A percentile compares a stretch with the other conserved stretches of the same genome.
phyloP scores from a whole-genome alignment of 2,329 filamentous ascomycete genomes.

The Colletotrichum tofieldiae region DNA sequence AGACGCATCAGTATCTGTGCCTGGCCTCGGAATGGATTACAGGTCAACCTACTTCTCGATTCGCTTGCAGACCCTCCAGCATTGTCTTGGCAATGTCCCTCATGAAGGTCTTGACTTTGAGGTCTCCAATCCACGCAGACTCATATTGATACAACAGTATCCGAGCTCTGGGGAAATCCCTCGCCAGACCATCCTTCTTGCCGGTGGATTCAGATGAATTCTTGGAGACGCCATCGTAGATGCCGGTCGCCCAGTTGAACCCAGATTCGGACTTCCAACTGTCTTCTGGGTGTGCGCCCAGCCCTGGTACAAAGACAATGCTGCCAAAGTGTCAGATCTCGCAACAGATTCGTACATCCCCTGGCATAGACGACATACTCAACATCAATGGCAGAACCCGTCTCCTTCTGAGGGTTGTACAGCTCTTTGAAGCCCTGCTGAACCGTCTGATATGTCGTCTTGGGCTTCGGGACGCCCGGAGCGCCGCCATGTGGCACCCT shows the following conservation, averaged over 20 bases:
- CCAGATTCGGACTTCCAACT: slow-evolving; percentile 57
- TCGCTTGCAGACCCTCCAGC: slow-evolving; percentile 52
- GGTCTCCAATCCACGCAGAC: slow-evolving; percentile 57
- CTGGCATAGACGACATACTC: slow-evolving; percentile 49
- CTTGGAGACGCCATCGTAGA: slow-evolving; percentile 52
- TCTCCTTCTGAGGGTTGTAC: slow-evolving; percentile 50
- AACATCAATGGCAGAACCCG: slow-evolving; percentile 52
- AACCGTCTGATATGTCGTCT: slow-evolving; percentile 54
- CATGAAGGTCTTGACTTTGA: slow-evolving; percentile 61
- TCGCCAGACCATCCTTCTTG: slow-evolving; percentile 52
- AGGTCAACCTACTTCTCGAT: slow-evolving; percentile 52
- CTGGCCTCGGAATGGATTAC: accelerated
- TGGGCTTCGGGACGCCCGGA: slow-evolving; percentile 44
- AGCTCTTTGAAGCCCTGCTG: slow-evolving; percentile 58
- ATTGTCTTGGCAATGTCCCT: slow-evolving; percentile 56
- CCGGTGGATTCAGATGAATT: slow-evolving; percentile 55
- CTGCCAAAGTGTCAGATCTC: slow-evolving; percentile 46
- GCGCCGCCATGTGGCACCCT: slow-evolving; percentile 37
- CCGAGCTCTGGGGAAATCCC: slow-evolving; percentile 58
- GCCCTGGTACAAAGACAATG: slow-evolving; percentile 59
- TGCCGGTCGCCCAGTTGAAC: slow-evolving; percentile 59
- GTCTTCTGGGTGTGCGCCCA: slow-evolving; percentile 57
- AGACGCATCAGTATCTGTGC: background rate
- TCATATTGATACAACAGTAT: slow-evolving; percentile 60
- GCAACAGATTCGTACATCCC: background rate